Evolutionary conservation across 257 asterid genomes (phyloP).

Genomic region (Petrea volubilis): DNA sequence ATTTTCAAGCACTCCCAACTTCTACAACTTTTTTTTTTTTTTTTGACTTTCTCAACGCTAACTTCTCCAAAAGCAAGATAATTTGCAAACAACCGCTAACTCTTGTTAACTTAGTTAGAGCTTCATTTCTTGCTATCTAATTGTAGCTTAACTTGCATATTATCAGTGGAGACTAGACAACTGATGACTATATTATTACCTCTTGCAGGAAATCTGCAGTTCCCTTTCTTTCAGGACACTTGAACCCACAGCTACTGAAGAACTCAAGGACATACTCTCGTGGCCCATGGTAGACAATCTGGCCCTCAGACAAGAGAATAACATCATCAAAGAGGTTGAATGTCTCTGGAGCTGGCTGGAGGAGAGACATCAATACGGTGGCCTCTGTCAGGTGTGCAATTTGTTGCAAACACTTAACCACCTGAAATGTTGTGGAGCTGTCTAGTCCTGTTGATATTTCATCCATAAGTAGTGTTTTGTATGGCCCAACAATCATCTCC

Average conservation of each 20-base stretch:
- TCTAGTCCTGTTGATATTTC: slow-evolving; percentile 82
- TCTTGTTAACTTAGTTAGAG: too few relatives aligned
- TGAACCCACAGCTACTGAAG: slow-evolving; percentile 58
- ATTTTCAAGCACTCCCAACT: too few relatives aligned
- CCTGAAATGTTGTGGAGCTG: slow-evolving; percentile 77
- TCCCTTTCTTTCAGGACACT: slow-evolving; percentile 78
- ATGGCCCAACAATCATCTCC: slow-evolving; percentile 80
- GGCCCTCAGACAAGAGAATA: slow-evolving; percentile 68
- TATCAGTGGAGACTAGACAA: neutral
- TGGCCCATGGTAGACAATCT: slow-evolving; percentile 72
- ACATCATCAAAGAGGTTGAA: slow-evolving; percentile 73
- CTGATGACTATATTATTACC: slow-evolving; percentile 35
- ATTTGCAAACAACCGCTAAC: too few relatives aligned
- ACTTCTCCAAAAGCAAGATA: too few relatives aligned
- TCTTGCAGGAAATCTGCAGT: slow-evolving; percentile 83
- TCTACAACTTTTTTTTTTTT: too few relatives aligned
- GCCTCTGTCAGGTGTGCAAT: slow-evolving; percentile 61
- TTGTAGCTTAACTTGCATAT: neutral
- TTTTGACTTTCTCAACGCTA: too few relatives aligned
- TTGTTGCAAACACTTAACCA: slow-evolving; percentile 66
- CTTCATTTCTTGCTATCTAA: neutral
- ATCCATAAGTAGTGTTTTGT: slow-evolving; percentile 68
- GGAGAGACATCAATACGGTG: slow-evolving; percentile 65
- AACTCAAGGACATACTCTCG: slow-evolving; percentile 59
- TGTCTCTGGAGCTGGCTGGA: slow-evolving; percentile 81